Conservation (phyloP, 306 rosid genomes). For the Mimosa pudica region DNA sequence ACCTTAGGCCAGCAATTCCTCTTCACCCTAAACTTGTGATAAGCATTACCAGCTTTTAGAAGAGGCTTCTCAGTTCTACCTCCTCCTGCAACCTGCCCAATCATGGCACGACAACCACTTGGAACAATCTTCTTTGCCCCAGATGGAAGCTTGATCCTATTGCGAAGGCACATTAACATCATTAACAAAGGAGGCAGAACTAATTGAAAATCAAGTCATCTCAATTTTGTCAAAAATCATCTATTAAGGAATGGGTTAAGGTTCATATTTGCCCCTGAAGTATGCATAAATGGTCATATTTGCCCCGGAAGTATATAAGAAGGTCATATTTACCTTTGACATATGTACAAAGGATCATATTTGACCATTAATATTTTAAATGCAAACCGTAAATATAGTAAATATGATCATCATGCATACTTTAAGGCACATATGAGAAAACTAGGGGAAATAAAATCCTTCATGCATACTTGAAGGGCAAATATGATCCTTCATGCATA, state of each 20-base stretch:
- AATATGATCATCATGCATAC: too few species aligned
- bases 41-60: conserved; percentile 53
- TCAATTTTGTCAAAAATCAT: not conserved
- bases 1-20: conserved; percentile 60
- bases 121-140: conserved; percentile 54
- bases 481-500: too few species aligned
- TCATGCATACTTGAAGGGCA: too few species aligned
- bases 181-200: not conserved
- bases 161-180: not conserved
- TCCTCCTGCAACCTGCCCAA: conserved; percentile 54
- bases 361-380: too few species aligned
- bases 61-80: conserved; percentile 56
- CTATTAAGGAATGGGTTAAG: not conserved
- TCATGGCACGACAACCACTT: conserved; percentile 51
- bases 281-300: too few species aligned
- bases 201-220: not conserved
- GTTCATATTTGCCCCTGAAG: too few species aligned
- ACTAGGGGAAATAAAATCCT: too few species aligned
- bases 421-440: too few species aligned
- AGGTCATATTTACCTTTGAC: too few species aligned
- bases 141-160: conserved; percentile 51
- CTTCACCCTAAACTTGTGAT: conserved; percentile 56
- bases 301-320: too few species aligned
- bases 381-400: too few species aligned
- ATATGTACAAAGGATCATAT: too few species aligned